phyloP scores from a whole-genome alignment of 1,284 basidiomycete genomes.

The Schizophyllum amplum region DNA sequence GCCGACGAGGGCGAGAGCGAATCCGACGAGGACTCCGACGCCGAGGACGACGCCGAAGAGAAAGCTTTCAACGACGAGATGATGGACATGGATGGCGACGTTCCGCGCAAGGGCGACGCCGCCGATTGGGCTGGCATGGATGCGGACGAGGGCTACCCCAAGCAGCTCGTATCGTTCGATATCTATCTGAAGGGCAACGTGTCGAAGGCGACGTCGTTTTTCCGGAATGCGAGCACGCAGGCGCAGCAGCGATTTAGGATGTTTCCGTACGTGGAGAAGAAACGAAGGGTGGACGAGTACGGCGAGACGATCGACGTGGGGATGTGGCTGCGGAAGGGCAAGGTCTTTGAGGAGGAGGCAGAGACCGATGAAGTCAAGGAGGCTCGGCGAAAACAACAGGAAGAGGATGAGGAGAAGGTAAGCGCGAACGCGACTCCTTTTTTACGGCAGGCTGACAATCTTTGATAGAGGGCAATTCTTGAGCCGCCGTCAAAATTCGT shows the following conservation, averaged over 20 bases:
- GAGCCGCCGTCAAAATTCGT: constrained; percentile 93
- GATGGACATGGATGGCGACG: constrained; percentile 36
- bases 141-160: constrained; percentile 62
- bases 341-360: constrained; percentile 80
- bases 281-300: constrained; percentile 87
- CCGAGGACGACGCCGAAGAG: constrained; percentile 56
- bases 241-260: constrained; percentile 78
- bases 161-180: constrained; percentile 81
- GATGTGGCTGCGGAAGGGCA: constrained; percentile 87
- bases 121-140: constrained; percentile 59
- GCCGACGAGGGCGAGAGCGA: constrained; percentile 71
- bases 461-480: constrained; percentile 51
- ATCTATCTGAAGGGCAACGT: constrained; percentile 96
- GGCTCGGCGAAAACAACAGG: constrained; percentile 56
- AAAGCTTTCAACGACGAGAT: constrained; percentile 44
- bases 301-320: constrained; percentile 93
- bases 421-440: constrained; percentile 8
- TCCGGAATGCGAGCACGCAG: constrained; percentile 65
- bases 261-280: constrained; percentile 96
- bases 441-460: constrained; percentile 4
- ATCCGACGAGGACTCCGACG: constrained; percentile 47
- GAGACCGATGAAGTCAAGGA: constrained; percentile 78
- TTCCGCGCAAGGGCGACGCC: constrained; percentile 39
- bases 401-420: constrained; percentile 80
- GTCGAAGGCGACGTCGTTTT: constrained; percentile 74